Evolutionary conservation across 768 basidiomycete genomes (phyloP).

Genomic region (Rhizopogon rudus): DNA sequence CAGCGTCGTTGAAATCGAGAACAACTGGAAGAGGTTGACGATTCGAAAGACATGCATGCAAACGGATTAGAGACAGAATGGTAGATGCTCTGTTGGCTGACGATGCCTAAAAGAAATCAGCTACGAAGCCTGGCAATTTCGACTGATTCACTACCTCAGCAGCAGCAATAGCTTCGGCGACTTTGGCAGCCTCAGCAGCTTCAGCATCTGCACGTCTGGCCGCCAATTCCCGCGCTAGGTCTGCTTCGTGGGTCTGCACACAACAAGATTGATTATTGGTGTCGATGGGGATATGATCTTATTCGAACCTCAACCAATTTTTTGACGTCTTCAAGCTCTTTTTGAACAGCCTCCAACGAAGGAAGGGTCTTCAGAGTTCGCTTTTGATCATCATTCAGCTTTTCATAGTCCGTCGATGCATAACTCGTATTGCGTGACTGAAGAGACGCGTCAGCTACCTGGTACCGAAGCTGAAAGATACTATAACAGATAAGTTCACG

Average conservation of each 20-base stretch:
- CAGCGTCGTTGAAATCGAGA: slow-evolving; percentile 43
- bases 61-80: slow-evolving; percentile 54
- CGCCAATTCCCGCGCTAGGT: slow-evolving; percentile 51
- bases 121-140: neutral
- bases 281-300: neutral
- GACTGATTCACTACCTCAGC: slow-evolving; percentile 44
- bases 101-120: slow-evolving; percentile 33
- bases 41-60: slow-evolving; percentile 45
- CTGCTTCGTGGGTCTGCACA: slow-evolving; percentile 57
- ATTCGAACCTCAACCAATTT: slow-evolving; percentile 73
- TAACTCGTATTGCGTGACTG: slow-evolving; percentile 75
- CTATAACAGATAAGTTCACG: slow-evolving; percentile 22
- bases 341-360: slow-evolving; percentile 69
- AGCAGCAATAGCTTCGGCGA: slow-evolving; percentile 50
- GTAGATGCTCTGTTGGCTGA: slow-evolving; percentile 40
- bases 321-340: slow-evolving; percentile 81
- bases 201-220: slow-evolving; percentile 53
- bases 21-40: slow-evolving; percentile 38
- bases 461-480: neutral
- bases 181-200: slow-evolving; percentile 48
- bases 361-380: slow-evolving; percentile 69
- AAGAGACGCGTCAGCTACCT: slow-evolving; percentile 1
- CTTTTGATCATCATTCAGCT: slow-evolving; percentile 87
- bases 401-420: slow-evolving; percentile 57
- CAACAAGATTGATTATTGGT: neutral